phyloP scores from a whole-genome alignment of 345 rosid species.

The Triadica sebifera region DNA sequence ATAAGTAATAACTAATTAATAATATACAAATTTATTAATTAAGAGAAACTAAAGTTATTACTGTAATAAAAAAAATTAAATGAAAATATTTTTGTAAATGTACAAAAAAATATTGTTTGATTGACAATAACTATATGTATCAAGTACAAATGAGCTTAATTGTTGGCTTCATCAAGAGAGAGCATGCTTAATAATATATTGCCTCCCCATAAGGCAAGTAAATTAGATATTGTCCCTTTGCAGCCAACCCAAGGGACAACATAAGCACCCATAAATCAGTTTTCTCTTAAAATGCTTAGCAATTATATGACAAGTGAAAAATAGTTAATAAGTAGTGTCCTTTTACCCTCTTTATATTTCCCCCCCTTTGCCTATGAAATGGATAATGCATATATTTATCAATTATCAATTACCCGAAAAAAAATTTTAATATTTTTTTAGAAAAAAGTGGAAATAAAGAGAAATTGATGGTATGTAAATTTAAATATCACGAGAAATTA shows the following conservation, averaged over 20 bases:
- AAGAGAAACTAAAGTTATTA: too few species aligned
- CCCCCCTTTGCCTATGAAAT: background rate
- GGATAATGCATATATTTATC: background rate
- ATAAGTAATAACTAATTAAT: too few species aligned
- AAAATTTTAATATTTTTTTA: constrained; percentile 8
- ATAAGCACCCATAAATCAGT: background rate
- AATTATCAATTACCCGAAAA: background rate
- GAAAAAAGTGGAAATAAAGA: background rate
- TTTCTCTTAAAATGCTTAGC: background rate
- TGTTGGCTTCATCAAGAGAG: background rate
- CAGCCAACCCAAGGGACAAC: constrained; percentile 25
- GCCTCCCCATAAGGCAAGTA: constrained; percentile 6
- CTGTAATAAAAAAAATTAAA: too few species aligned
- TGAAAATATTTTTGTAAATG: background rate
- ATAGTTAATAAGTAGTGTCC: background rate
- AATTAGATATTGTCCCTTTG: constrained; percentile 27
- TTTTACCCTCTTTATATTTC: background rate
- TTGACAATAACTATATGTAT: background rate
- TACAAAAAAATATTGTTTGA: background rate
- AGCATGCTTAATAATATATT: constrained; percentile 5
- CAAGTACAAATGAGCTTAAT: constrained; percentile 2
- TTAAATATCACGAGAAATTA: constrained; percentile 18
- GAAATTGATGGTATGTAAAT: background rate
- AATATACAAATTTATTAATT: too few species aligned
- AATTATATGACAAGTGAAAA: background rate